These are phyloP conservation scores for Phytophthora macrochlamydospora DNA, from an alignment of 352 stramenopile species.

Conservation along the genomic window DNA sequence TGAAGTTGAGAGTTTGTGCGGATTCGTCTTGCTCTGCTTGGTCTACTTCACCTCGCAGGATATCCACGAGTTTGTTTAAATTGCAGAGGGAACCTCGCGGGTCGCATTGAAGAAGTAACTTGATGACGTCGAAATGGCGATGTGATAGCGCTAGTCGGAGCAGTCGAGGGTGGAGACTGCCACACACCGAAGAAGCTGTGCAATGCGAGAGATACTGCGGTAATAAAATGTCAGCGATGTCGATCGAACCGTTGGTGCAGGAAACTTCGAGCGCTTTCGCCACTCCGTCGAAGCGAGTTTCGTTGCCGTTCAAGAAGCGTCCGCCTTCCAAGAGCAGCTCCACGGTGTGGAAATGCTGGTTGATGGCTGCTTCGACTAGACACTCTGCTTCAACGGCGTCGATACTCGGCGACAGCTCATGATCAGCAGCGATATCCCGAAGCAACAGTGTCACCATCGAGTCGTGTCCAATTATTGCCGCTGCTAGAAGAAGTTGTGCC, in stretches of 20 bases:
- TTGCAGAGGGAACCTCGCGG: constrained; percentile 32
- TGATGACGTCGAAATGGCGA: constrained; percentile 24
- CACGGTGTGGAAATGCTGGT: constrained; percentile 13
- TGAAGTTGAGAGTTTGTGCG: background rate
- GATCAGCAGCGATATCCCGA: constrained; percentile 10
- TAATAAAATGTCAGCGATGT: constrained; percentile 25
- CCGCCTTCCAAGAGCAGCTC: constrained; percentile 8
- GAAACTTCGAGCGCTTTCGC: constrained; percentile 23
- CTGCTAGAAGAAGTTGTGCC: constrained; percentile 23
- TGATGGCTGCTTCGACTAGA: constrained; percentile 23
- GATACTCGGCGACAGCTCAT: constrained; percentile 6
- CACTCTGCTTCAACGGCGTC: constrained; percentile 20
- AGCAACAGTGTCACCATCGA: constrained; percentile 24
- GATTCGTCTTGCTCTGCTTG: background rate
- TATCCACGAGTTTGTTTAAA: constrained; percentile 27
- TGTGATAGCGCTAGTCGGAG: constrained; percentile 17
- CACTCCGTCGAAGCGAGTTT: constrained; percentile 14
- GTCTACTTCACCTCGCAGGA: constrained; percentile 17
- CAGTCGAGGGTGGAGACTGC: constrained; percentile 17
- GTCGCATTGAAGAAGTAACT: constrained; percentile 35
- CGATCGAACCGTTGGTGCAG: constrained; percentile 17
- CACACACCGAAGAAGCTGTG: background rate
- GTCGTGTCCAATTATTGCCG: constrained; percentile 19
- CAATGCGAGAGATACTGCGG: constrained; percentile 25
- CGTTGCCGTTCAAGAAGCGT: constrained; percentile 19